A percentile compares a stretch with the other conserved stretches of the same genome.
These are phyloP conservation scores for Penicillium sumatraense DNA, from an alignment of 2,329 filamentous ascomycete genomes.

Conservation along the genomic window DNA sequence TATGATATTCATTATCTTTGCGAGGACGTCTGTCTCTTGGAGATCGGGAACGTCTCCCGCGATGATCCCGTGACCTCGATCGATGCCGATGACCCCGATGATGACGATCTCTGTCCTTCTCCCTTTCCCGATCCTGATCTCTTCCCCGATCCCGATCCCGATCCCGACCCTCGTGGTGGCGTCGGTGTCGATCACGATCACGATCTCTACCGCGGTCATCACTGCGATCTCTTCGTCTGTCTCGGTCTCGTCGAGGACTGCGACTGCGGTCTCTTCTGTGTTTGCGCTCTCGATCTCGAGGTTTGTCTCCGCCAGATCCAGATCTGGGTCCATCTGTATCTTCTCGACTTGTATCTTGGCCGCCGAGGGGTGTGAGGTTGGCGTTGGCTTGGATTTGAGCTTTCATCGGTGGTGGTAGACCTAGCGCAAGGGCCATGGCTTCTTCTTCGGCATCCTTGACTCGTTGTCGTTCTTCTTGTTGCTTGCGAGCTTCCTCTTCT, in stretches of 20 bases:
- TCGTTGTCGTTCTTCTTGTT: slow-evolving; percentile 74
- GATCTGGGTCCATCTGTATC: slow-evolving; percentile 42
- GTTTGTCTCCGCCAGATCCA: slow-evolving; percentile 20
- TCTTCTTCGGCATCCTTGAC: slow-evolving; percentile 94
- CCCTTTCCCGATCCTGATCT: slow-evolving; percentile 13
- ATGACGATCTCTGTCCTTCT: slow-evolving; percentile 24
- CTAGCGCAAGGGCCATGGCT: slow-evolving; percentile 81
- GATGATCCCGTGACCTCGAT: slow-evolving; percentile 33
- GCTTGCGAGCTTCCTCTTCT: slow-evolving; percentile 55
- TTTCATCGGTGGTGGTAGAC: slow-evolving; percentile 70
- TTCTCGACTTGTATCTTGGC: slow-evolving; percentile 31
- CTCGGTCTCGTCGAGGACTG: slow-evolving; percentile 37
- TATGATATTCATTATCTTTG: slow-evolving; percentile 28
- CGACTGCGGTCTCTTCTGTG: slow-evolving; percentile 37
- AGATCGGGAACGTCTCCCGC: slow-evolving; percentile 29
- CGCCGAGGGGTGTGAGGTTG: slow-evolving; percentile 64
- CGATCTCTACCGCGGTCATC: slow-evolving; percentile 34
- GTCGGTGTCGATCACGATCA: slow-evolving; percentile 53
- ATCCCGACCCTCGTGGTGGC: slow-evolving; percentile 38
- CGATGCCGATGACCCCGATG: slow-evolving; percentile 37
- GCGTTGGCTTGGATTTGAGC: slow-evolving; percentile 68
- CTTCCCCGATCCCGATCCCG: slow-evolving; percentile 19
- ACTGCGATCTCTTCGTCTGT: slow-evolving; percentile 34
- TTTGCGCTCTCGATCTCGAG: slow-evolving; percentile 23
- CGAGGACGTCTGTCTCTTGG: slow-evolving; percentile 35